Base-by-base conservation (phyloP, 75 land plant genomes). In the Cunninghamia lanceolata region DNA sequence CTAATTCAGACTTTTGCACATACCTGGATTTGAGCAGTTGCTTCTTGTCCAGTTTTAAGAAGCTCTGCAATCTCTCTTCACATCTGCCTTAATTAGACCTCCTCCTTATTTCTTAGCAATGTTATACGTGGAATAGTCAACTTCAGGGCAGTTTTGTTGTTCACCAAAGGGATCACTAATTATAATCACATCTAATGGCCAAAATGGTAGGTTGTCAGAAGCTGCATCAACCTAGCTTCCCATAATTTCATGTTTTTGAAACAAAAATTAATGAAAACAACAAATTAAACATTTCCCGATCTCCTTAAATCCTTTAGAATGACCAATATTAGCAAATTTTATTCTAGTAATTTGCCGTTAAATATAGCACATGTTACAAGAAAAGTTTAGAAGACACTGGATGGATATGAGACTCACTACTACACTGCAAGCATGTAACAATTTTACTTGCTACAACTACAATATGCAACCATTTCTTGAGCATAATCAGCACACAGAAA, bases 31-130 rank as follows among this genome's bases (percentile, higher is more conserved):
- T 98, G 88, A 78, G 99, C 99, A 85, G 96, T 96, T 17, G 95
- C 89, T 89, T 97, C 99, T 88, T 97, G 99, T n/a, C 98, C 98
- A 77, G 93, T 91, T 85, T 90, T 93, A 80, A 97, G 90, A 66
- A 93, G 93, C 80, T 96, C 93, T 2, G 94, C 93, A 76, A 97
- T 96, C 80, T 97, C 99, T 84, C 91, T 94, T 19, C 94, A 91
- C 94, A 96, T 92, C 25, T 88, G 90, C 80, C 88, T 94, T n/a
- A 96, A 73, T 74, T 96, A 95, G 35, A 88, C 78, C 59, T 93
- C 96, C 85, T 98, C 96, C 85, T 93, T 97, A 88, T 97, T 97
- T 38, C 94, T 90, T 53, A 96, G 90, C 82, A 96, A 88, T 84
- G 95, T 97, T 84, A 96, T 96, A 34, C 99, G 59, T 32, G 84